Conservation (phyloP, 2,329 filamentous ascomycete genomes). For the Aureobasidium uvarum region DNA sequence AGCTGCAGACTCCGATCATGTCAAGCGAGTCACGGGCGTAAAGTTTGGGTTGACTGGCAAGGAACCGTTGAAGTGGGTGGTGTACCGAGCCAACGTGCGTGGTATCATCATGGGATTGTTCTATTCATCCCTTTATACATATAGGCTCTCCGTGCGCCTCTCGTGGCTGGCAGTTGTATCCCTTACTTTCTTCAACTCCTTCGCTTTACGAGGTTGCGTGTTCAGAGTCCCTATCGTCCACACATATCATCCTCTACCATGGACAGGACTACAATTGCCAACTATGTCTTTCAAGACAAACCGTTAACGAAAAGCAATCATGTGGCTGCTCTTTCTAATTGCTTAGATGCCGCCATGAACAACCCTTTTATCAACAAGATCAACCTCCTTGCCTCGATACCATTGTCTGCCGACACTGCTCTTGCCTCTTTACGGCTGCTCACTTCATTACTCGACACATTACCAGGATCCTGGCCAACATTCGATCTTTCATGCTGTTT, state of each 20-base stretch:
- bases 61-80: constrained; percentile 17
- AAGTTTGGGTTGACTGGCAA: constrained; percentile 19
- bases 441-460: constrained; percentile 31
- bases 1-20: constrained; percentile 12
- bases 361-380: constrained; percentile 8
- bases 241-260: background rate
- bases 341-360: constrained; percentile 1
- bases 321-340: constrained; percentile 7
- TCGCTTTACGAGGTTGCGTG: background rate
- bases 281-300: constrained; percentile 9
- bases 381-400: constrained; percentile 22
- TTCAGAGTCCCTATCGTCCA: background rate
- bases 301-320: background rate
- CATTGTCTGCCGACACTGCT: constrained; percentile 29
- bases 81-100: constrained; percentile 21
- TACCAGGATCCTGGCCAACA: constrained; percentile 35
- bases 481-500: constrained; percentile 39
- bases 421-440: constrained; percentile 34
- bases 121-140: constrained; percentile 18
- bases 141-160: constrained; percentile 1
- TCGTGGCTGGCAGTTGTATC: constrained; percentile 10
- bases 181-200: background rate
- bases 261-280: constrained; percentile 14
- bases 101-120: constrained; percentile 2
- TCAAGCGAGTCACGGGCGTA: constrained; percentile 22